Evolutionary conservation across 179 eudicot genomes (phyloP).

Genomic region (Amaranthus tricolor): DNA sequence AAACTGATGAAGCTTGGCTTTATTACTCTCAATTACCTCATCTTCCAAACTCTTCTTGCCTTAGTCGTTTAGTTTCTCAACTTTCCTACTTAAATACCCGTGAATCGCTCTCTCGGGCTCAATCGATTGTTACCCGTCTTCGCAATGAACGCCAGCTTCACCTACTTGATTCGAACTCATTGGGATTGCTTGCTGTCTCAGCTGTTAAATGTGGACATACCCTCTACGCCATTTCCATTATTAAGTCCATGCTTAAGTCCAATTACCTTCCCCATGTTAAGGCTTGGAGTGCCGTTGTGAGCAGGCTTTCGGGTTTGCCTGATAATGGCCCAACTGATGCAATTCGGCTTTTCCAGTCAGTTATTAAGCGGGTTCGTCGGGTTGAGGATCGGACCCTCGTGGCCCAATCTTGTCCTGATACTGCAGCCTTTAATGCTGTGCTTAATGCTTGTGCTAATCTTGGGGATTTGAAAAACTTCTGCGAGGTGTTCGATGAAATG

Average conservation of each 20-base stretch:
- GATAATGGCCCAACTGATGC: constrained; percentile 82
- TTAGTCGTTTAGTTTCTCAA: constrained; percentile 79
- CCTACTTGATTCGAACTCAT: constrained; percentile 84
- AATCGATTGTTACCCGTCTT: constrained; percentile 77
- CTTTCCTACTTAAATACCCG: constrained; percentile 70
- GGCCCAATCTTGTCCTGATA: constrained; percentile 64
- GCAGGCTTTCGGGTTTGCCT: constrained; percentile 56
- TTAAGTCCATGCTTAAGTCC: constrained; percentile 81
- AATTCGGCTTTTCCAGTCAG: constrained; percentile 43
- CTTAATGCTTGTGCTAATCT: constrained; percentile 88
- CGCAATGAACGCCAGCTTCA: constrained; percentile 77
- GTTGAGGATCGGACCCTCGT: constrained; percentile 36
- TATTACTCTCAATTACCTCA: constrained; percentile 45
- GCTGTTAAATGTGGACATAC: constrained; percentile 76
- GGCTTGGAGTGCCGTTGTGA: constrained; percentile 93
- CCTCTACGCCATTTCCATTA: constrained; percentile 62
- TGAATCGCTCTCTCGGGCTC: constrained; percentile 60
- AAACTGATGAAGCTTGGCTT: constrained; percentile 81
- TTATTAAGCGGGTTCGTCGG: constrained; percentile 45
- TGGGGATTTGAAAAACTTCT: constrained; percentile 56
- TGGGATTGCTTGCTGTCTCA: constrained; percentile 77
- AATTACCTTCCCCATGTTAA: constrained; percentile 90
- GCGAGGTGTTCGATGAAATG: constrained; percentile 81
- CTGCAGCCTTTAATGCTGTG: constrained; percentile 80
- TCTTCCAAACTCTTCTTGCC: constrained; percentile 77